phyloP scores from a whole-genome alignment of 352 stramenopile genomes.

The Phytophthora hybrid region DNA sequence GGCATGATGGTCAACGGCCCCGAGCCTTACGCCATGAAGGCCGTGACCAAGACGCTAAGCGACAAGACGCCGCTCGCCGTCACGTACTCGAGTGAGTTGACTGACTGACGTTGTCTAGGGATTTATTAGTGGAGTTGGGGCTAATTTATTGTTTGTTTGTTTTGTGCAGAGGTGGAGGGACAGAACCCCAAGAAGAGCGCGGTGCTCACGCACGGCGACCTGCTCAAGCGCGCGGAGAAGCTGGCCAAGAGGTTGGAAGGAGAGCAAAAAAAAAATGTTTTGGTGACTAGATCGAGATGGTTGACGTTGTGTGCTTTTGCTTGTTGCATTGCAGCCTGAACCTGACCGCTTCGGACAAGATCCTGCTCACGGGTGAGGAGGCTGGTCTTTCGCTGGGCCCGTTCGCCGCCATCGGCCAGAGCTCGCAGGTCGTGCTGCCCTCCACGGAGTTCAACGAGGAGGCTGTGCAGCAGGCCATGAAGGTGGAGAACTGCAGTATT shows the following conservation, averaged over 20 bases:
- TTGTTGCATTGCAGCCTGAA: constrained; percentile 54
- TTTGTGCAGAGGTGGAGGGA: constrained; percentile 68
- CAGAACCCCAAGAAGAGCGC: constrained; percentile 85
- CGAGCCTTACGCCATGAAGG: constrained; percentile 68
- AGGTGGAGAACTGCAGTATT: constrained; percentile 83
- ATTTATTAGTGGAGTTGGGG: constrained; percentile 3
- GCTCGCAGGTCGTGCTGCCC: constrained; percentile 80
- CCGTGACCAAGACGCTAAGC: constrained; percentile 67
- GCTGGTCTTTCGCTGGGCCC: constrained; percentile 72
- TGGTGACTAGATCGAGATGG: neutral
- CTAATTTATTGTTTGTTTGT: constrained; percentile 12
- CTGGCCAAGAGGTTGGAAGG: constrained; percentile 72
- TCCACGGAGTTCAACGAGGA: constrained; percentile 75
- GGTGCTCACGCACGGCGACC: constrained; percentile 80
- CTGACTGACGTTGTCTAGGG: neutral
- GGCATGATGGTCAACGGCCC: constrained; percentile 86
- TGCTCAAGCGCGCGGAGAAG: constrained; percentile 77
- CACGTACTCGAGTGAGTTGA: constrained; percentile 78
- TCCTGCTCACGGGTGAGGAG: constrained; percentile 79
- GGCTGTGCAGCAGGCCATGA: constrained; percentile 76
- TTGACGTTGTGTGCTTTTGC: neutral
- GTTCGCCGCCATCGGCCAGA: constrained; percentile 78
- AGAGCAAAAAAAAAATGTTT: neutral
- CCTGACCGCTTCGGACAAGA: constrained; percentile 83
- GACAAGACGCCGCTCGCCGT: constrained; percentile 80